These are phyloP conservation scores for Prunus fruticosa DNA, from an alignment of 306 rosid genomes.

Conservation along the genomic window DNA sequence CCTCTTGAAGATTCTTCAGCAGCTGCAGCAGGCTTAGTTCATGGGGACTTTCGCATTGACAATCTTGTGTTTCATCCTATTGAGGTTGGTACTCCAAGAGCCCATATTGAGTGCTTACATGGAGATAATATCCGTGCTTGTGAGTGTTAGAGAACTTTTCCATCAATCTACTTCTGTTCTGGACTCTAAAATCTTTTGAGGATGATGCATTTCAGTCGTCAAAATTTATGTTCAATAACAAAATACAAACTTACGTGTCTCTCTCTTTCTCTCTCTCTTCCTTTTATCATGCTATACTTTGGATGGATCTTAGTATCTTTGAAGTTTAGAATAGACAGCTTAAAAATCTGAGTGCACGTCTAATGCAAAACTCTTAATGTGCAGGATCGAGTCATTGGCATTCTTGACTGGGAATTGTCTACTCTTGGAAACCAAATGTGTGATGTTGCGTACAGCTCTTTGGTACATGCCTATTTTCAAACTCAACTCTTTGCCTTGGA, in stretches of 20 bases:
- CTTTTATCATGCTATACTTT: too few species aligned
- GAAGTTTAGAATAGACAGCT: conserved; percentile 8
- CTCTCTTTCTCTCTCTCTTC: too few species aligned
- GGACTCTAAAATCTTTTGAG: neutral
- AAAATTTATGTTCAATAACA: neutral
- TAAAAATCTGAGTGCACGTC: conserved; percentile 23
- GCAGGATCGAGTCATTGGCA: conserved; percentile 96
- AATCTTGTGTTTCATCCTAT: conserved; percentile 86
- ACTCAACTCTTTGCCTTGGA: neutral
- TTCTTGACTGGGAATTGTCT: conserved; percentile 98
- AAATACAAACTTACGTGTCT: too few species aligned
- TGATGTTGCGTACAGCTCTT: conserved; percentile 73
- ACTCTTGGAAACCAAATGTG: conserved; percentile 98
- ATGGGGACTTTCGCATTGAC: conserved; percentile 96
- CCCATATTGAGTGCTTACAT: neutral
- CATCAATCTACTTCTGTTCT: neutral
- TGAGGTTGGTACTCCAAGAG: conserved; percentile 54
- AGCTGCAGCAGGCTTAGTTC: conserved; percentile 73
- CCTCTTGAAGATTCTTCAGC: conserved; percentile 88
- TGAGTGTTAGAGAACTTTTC: neutral
- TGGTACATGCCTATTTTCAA: conserved; percentile 48
- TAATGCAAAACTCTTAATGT: conserved; percentile 26
- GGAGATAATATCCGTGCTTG: neutral
- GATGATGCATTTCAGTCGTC: neutral
- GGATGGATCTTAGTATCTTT: conserved; percentile 1